phyloP scores from a whole-genome alignment of 2,329 filamentous ascomycete genomes.

The Scytalidium lignicola region DNA sequence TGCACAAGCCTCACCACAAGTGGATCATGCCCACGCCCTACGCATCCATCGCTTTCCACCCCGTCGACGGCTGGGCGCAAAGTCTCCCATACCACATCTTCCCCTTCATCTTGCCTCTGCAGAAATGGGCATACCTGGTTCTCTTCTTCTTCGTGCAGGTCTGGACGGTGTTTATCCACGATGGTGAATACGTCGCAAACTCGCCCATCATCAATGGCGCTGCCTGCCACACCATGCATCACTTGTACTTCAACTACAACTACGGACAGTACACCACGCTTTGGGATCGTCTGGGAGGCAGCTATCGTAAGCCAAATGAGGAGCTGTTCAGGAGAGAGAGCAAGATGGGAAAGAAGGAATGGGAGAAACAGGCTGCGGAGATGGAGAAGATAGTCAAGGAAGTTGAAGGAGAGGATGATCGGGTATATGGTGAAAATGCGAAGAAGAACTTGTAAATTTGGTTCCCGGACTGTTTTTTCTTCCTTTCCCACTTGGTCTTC shows the following conservation, averaged over 20 bases:
- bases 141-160: conserved; percentile 93
- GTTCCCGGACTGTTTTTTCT: too few relatives aligned
- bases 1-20: conserved; percentile 98
- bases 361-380: conserved; percentile 73
- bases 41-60: conserved; percentile 92
- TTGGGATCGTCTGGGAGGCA: conserved; percentile 84
- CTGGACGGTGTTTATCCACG: conserved; percentile 95
- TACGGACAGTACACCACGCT: conserved; percentile 92
- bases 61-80: conserved; percentile 84
- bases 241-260: conserved; percentile 84
- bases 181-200: conserved; percentile 90
- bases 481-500: too few relatives aligned
- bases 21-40: conserved; percentile 98
- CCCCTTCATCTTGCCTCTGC: conserved; percentile 86
- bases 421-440: conserved; percentile 16
- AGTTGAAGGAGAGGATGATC: conserved; percentile 41
- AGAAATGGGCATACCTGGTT: conserved; percentile 81
- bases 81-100: conserved; percentile 89
- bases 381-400: conserved; percentile 55
- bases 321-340: conserved; percentile 79
- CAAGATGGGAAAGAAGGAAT: conserved; percentile 78
- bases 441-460: conserved; percentile 2
- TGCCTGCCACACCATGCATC: conserved; percentile 90
- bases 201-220: conserved; percentile 90
- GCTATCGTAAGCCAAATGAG: conserved; percentile 79